A percentile compares a stretch with the other conserved stretches of the same genome.
phyloP scores from a whole-genome alignment of 2,329 filamentous ascomycete genomes.

The Akanthomyces dipterigenus region DNA sequence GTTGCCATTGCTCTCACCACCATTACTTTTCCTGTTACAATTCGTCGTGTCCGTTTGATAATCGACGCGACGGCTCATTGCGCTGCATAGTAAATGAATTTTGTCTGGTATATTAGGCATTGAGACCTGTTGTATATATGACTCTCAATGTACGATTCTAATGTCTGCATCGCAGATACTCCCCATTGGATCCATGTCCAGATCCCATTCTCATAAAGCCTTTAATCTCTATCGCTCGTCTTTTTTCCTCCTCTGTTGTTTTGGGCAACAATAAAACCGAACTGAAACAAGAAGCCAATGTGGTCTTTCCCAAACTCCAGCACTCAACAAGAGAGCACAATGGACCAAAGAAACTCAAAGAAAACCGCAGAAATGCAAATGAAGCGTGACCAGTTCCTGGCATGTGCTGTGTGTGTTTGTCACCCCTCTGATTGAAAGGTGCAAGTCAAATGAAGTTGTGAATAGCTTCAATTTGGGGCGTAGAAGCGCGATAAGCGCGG shows the following conservation, averaged over 20 bases:
- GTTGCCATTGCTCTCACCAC: too few species aligned
- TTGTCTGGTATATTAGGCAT: slow-evolving; percentile 1
- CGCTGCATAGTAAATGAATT: too few species aligned
- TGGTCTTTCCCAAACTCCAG: slow-evolving; percentile 10
- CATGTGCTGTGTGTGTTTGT: neutral
- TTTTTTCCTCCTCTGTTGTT: neutral
- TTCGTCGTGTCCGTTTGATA: too few species aligned
- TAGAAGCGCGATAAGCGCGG: neutral
- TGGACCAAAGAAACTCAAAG: neutral
- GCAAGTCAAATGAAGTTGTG: neutral
- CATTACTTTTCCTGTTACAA: too few species aligned
- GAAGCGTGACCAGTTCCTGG: neutral
- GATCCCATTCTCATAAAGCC: neutral
- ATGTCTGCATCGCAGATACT: neutral
- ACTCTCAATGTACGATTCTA: slow-evolving; percentile 9
- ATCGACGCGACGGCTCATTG: too few species aligned
- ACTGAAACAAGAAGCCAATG: neutral
- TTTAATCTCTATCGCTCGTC: neutral
- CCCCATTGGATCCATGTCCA: neutral
- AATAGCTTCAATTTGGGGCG: neutral
- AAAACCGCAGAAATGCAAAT: slow-evolving; percentile 9
- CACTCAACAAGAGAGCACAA: neutral
- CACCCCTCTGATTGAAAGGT: neutral
- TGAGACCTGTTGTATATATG: slow-evolving; percentile 2
- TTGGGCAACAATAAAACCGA: neutral